Conservation (phyloP, 805 yeast genomes). For the Myxozyma lipomycoides region DNA sequence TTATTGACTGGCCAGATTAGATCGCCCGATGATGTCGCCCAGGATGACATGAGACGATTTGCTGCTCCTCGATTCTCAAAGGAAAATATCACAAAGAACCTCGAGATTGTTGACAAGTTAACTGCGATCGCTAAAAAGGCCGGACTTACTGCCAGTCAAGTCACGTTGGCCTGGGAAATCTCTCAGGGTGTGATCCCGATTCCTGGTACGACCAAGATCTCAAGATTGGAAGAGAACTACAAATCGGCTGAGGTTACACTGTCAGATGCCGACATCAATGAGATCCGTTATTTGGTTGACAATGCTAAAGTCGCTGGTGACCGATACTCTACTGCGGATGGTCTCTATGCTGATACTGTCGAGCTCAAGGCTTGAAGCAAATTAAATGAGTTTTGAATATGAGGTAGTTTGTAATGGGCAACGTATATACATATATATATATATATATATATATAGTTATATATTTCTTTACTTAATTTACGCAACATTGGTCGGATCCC, state of each 20-base stretch:
- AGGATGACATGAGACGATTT: constrained; percentile 51
- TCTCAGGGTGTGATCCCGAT: constrained; percentile 61
- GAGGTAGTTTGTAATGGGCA: background rate
- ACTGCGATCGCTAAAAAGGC: constrained; percentile 47
- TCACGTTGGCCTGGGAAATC: constrained; percentile 65
- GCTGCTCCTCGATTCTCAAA: constrained; percentile 55
- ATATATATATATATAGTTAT: background rate
- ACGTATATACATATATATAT: background rate
- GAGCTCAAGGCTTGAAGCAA: constrained; percentile 1
- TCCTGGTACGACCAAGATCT: constrained; percentile 66
- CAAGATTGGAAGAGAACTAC: constrained; percentile 61
- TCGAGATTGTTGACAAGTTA: constrained; percentile 47
- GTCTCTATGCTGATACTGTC: constrained; percentile 6
- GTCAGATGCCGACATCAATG: constrained; percentile 15
- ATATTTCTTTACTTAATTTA: constrained; percentile 2
- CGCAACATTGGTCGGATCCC: constrained; percentile 39
- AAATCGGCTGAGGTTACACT: constrained; percentile 21
- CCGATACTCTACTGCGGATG: constrained; percentile 8
- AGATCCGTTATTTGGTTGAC: constrained; percentile 17
- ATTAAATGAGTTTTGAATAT: background rate
- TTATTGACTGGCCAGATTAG: constrained; percentile 61
- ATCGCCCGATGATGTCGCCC: constrained; percentile 44
- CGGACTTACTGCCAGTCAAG: constrained; percentile 56
- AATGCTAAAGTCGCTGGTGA: constrained; percentile 20
- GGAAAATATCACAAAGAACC: constrained; percentile 55